Evolutionary conservation across 2,329 filamentous ascomycete genomes (phyloP).

Genomic region (Penicillium fuscoglaucum): DNA sequence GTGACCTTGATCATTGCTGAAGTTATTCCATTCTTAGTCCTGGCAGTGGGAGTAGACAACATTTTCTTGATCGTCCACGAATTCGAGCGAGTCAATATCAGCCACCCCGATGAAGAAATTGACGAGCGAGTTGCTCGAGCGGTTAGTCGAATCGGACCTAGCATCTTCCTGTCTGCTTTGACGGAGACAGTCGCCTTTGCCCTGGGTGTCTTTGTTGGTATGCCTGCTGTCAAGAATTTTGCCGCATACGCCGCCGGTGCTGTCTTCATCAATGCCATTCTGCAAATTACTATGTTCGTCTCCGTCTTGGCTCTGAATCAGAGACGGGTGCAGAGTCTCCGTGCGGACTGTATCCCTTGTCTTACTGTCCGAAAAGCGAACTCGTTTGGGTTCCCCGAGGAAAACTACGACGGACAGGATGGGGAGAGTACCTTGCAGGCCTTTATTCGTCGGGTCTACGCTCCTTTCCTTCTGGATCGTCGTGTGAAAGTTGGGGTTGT

Average conservation of each 20-base stretch:
- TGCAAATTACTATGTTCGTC: conserved; percentile 96
- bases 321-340: conserved; percentile 79
- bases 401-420: conserved; percentile 67
- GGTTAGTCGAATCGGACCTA: conserved; percentile 94
- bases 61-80: conserved; percentile 99
- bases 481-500: conserved; percentile 76
- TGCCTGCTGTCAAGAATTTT: conserved; percentile 98
- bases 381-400: conserved; percentile 62
- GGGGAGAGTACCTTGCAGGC: conserved; percentile 81
- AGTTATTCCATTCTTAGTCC: conserved; percentile 94
- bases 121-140: conserved; percentile 83
- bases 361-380: conserved; percentile 76
- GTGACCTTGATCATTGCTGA: conserved; percentile 97
- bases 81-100: conserved; percentile 91
- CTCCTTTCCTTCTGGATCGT: conserved; percentile 75
- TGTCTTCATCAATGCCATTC: conserved; percentile 93
- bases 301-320: conserved; percentile 91
- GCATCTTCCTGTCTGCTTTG: conserved; percentile 89
- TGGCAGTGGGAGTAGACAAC: conserved; percentile 97
- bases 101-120: conserved; percentile 83
- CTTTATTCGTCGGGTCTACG: conserved; percentile 89
- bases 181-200: conserved; percentile 94
- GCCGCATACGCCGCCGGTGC: conserved; percentile 94
- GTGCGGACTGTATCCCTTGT: conserved; percentile 91
- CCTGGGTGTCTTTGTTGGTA: conserved; percentile 88